Percentiles rank a stretch among this genome's conserved stretches.
These are phyloP conservation scores for Persicaria tinctoria DNA, from an alignment of 148 eudicot genomes.

Conservation along the genomic window DNA sequence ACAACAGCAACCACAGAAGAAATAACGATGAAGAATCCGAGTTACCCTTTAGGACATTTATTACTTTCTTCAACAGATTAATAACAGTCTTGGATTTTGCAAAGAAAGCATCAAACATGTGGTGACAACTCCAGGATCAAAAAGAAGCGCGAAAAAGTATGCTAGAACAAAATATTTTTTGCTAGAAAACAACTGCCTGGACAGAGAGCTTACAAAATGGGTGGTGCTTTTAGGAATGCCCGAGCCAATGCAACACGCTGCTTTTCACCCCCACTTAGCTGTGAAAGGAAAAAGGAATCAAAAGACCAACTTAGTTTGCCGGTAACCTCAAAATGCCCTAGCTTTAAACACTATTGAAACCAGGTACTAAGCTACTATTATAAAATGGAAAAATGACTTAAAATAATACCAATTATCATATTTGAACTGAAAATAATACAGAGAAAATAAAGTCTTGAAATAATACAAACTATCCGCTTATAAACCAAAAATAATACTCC, in stretches of 20 bases:
- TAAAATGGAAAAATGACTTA: no score
- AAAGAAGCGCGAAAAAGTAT: not conserved
- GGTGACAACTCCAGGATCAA: not conserved
- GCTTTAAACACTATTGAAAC: not conserved
- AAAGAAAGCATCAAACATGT: not conserved
- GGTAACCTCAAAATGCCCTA: not conserved
- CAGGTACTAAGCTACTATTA: not conserved
- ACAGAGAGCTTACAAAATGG: constrained; percentile 54
- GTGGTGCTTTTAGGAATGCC: constrained; percentile 87
- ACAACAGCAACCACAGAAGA: not conserved
- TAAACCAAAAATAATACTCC: no score
- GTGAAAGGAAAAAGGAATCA: constrained; percentile 23
- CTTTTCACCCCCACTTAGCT: constrained; percentile 99
- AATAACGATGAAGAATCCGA: not conserved
- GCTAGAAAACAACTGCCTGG: not conserved
- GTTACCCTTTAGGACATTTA: not conserved
- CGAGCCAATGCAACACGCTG: constrained; percentile 96
- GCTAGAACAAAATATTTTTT: no score
- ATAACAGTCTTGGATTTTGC: not conserved
- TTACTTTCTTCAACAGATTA: not conserved
- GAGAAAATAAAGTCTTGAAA: no score
- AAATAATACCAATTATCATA: no score
- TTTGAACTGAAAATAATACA: no score
- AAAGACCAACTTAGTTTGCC: not conserved
- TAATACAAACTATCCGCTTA: no score